Base-by-base conservation (phyloP, 306 rosid species). In the Prunus salicina region DNA sequence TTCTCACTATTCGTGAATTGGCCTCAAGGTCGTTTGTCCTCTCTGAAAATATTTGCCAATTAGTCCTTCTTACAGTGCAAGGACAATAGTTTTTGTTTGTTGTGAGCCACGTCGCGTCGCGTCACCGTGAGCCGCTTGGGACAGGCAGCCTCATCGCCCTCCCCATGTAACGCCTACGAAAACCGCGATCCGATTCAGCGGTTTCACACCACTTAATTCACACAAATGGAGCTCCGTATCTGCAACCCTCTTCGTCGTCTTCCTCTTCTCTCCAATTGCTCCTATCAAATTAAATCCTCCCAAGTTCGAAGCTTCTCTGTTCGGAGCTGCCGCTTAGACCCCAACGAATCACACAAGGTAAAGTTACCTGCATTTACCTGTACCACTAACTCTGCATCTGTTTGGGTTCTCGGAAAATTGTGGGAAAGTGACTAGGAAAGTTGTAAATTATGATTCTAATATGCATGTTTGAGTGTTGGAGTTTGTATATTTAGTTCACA, bases 221-320 rank as follows among this genome's bases (percentile, higher is more conserved):
- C 69, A n/a, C 25, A 72, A 78, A 91, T 91, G 98, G 87, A 85
- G 77, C 79, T 87, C 65, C 96, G 89, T 12, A 34, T 86, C 15
- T 73, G 82, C 71, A 87, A 83, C 34, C 79, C 80, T 51, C 73
- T 74, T 75, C 64, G 82, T 71, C 77, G 72, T 80, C 88, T 76
- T 63, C 78, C 79, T 67, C 50, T 78, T 19, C 69, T 78, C 80
- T 68, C 91, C 2, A 82, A 63, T 68, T 51, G 63, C 67, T 47
- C 86, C 56, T 3, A 75, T 28, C 58, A 61, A 46, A 47, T 61
- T 43, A 60, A 58, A 56, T 47, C 79, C 27, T 25, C 75, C 51
- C 74, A 24, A 76, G 12, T 61, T 45, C 75, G 85, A 71, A 79
- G 81, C 8, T 49, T 85, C 11, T 16, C 84, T 0, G 85, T 90